These are phyloP conservation scores for Tricholoma sp. DNA, from an alignment of 768 basidiomycete genomes.

Conservation along the genomic window DNA sequence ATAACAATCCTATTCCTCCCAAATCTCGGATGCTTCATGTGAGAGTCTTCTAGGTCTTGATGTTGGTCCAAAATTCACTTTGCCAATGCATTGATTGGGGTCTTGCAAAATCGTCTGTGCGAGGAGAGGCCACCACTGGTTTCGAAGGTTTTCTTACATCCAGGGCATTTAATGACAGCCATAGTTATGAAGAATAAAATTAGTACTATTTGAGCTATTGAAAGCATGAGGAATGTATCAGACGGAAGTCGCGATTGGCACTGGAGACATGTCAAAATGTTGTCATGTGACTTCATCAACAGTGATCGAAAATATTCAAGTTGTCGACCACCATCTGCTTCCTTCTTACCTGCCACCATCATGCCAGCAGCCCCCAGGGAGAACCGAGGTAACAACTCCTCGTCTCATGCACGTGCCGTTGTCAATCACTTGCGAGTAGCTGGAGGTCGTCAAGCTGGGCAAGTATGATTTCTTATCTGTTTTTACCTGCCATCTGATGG, in stretches of 20 bases:
- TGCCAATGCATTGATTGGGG: background rate
- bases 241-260: background rate
- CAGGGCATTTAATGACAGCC: background rate
- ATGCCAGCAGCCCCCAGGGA: background rate
- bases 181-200: slow-evolving; percentile 1
- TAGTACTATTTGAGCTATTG: background rate
- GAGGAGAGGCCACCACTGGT: background rate
- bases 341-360: background rate
- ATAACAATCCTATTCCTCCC: background rate
- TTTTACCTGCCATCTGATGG: background rate
- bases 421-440: background rate
- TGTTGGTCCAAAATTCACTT: background rate
- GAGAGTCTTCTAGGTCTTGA: background rate
- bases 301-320: background rate
- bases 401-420: background rate
- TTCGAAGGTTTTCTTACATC: background rate
- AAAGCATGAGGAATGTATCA: background rate
- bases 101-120: slow-evolving; percentile 1
- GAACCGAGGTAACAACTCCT: background rate
- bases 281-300: background rate
- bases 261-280: background rate
- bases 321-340: background rate
- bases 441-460: background rate
- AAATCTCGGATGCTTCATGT: background rate
- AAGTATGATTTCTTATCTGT: background rate